A percentile compares a stretch with the other conserved stretches of the same genome.
These are phyloP conservation scores for Aspergillus ruber DNA, from an alignment of 2,329 filamentous ascomycete species.

Conservation along the genomic window DNA sequence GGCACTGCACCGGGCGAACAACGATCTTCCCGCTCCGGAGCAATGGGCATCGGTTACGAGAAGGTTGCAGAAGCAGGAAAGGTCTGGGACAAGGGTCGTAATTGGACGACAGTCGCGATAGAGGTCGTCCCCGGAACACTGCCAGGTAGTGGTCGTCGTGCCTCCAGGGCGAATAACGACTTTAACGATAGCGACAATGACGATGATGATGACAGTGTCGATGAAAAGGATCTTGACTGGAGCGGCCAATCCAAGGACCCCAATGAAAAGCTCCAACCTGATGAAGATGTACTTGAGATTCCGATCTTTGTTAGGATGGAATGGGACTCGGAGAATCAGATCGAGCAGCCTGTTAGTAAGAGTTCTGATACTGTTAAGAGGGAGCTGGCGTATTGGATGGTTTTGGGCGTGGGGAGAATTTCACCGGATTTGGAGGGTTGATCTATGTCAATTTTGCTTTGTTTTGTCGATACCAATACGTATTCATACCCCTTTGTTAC, in stretches of 20 bases:
- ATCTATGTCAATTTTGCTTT: slow-evolving; percentile 1
- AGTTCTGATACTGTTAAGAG: slow-evolving; percentile 67
- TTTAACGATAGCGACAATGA: slow-evolving; percentile 13
- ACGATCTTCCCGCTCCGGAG: slow-evolving; percentile 37
- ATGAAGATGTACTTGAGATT: slow-evolving; percentile 71
- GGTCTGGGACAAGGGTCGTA: slow-evolving; percentile 88
- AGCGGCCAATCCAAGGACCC: slow-evolving; percentile 14
- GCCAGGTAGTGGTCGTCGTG: slow-evolving; percentile 17
- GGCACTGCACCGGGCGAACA: slow-evolving; percentile 32
- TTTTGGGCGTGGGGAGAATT: slow-evolving; percentile 80
- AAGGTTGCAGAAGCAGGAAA: slow-evolving; percentile 77
- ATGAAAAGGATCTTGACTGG: slow-evolving; percentile 25
- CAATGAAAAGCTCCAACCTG: slow-evolving; percentile 32
- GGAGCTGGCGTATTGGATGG: slow-evolving; percentile 93
- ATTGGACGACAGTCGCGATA: slow-evolving; percentile 90
- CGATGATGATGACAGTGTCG: slow-evolving; percentile 23
- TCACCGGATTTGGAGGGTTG: slow-evolving; percentile 23
- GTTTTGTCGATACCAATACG: neutral
- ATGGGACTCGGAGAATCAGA: slow-evolving; percentile 64
- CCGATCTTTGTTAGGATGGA: slow-evolving; percentile 89
- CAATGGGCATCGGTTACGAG: slow-evolving; percentile 30
- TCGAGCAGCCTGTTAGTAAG: slow-evolving; percentile 30
- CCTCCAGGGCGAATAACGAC: neutral
- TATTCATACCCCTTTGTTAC: neutral
- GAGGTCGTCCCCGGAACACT: slow-evolving; percentile 66